Base-by-base conservation (phyloP, 2,329 filamentous ascomycete genomes). In the Pochonia chlamydosporia region DNA sequence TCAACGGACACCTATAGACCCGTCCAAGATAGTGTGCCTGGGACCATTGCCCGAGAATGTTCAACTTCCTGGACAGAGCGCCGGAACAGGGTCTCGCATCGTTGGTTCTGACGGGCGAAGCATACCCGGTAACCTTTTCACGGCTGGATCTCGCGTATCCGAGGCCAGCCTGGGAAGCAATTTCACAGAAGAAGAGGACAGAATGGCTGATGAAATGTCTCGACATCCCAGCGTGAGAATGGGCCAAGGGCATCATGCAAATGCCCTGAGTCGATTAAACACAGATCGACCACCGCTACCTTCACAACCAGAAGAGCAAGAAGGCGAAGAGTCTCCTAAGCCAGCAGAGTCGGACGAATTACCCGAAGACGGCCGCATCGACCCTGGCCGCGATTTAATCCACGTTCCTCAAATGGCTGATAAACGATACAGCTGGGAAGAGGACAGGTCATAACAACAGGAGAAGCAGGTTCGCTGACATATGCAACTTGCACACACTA, bases 181-280 rank as follows among this genome's bases (percentile, higher is more conserved):
- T 48, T 81, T 71, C 53, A 81, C 78, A 0, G 70, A 77, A 9
- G 73, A 80, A 21, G 74, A 81, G 51, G 72, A 75, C 49, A 59
- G 61, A 6, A 54, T 62, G 11, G 57, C 55, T 26, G 58, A 59
- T 31, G 61, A 62, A 44, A 47, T 63, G 35, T 54, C 57, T 9
- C 52, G 56, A 10, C 28, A 53, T 18, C 54, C 52, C 4, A 20
- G 48, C 43, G 31, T 36, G 26, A 18, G 49, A 26, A 11, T 28
- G 13, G 20, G 30, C 25, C 37, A 42, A 30, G 33, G 14, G 3
- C 33, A 21, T 28, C 31, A 20, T 37, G 23, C 13, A 16, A 25
- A 16, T 20, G 14, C 8, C 13, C 16, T 16, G 36, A 35, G 30
- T 14, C 14, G 26, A 10, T 11, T 40, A 18, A 18, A 25, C 18